Base-by-base conservation (phyloP, 2,329 filamentous ascomycete species). In the Monilinia vaccinii-corymbosi region DNA sequence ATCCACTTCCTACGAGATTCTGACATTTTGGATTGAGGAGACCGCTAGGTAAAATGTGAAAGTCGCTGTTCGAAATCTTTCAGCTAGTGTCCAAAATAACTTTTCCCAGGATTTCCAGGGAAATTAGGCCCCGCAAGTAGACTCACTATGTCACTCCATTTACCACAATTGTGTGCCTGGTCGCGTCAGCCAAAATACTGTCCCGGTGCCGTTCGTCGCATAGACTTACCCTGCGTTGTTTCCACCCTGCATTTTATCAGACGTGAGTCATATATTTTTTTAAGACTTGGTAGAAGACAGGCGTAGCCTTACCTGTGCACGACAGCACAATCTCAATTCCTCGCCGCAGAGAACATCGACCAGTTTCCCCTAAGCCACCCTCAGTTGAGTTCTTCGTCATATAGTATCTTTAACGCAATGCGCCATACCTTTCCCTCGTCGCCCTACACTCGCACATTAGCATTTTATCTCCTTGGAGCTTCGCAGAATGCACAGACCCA, bases 1-100 rank as follows among this genome's bases (percentile, higher is more conserved):
- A 80, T 50, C 79, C 86, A 52, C 85, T 86, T 62, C 87, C 88
- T 71, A 92, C 87, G 60, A 92, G 76, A 75, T 91, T 92, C 68
- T 83, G 79, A 72, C 82, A 88, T 47, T 77, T 76, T 8, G 87
- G 85, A 71, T 87, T 89, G 65, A 92, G 78, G 62, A 92, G 80
- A 62, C 89, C 89, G 60, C 83, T 88, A 28, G 85, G 82, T 53
- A 87, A 75, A 61, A 88, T 73, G 79, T 80, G 70, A 77, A 81
- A 62, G 70, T 75, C 63, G 72, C 57, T 59, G 32, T 59, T 45
- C 32, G 42, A 32, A 9, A 48, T 47, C 8, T 51, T n/a, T 59
- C 44, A 59, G 57, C 23, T 23, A 21, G 31, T 47, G 40, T 38
- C 40, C 48, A 5, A 2, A 34, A 16, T 25, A 42, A 28, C 11